A percentile compares a stretch with the other conserved stretches of the same genome.
These are phyloP conservation scores for Leccinum incarnatum DNA, from an alignment of 768 basidiomycete genomes.

Conservation along the genomic window DNA sequence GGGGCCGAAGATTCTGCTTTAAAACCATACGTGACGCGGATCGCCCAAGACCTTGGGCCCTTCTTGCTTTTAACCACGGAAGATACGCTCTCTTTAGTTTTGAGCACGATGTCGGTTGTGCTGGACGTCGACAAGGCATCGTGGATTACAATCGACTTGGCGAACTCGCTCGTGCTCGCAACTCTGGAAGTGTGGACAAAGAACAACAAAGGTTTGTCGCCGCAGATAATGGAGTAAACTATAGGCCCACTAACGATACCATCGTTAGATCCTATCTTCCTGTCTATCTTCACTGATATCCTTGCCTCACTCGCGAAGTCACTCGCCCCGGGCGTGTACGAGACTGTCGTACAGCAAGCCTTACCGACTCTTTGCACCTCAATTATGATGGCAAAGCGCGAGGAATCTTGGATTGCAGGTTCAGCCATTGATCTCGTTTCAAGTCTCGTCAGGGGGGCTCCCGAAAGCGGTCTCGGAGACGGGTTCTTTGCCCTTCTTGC, in stretches of 20 bases:
- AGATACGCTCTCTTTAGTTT: conserved; percentile 83
- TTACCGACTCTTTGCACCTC: conserved; percentile 70
- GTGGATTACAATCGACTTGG: conserved; percentile 70
- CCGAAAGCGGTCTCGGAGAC: conserved; percentile 63
- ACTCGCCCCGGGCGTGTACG: conserved; percentile 57
- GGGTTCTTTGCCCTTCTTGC: conserved; percentile 79
- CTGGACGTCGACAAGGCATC: conserved; percentile 68
- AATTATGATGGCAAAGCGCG: conserved; percentile 52
- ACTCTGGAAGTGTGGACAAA: conserved; percentile 81
- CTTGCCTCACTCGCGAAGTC: conserved; percentile 67
- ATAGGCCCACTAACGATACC: conserved; percentile 1
- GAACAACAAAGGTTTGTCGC: conserved; percentile 71
- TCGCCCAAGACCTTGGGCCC: conserved; percentile 79
- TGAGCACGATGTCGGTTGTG: conserved; percentile 82
- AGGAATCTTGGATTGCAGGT: conserved; percentile 72
- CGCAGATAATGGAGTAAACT: background rate
- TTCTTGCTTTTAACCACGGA: conserved; percentile 79
- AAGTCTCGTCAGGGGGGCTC: conserved; percentile 67
- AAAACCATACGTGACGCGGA: conserved; percentile 63
- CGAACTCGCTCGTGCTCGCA: conserved; percentile 61
- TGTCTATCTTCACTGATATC: conserved; percentile 82
- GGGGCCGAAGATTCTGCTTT: conserved; percentile 56
- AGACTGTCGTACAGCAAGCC: conserved; percentile 67
- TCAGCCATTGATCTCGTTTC: conserved; percentile 82
- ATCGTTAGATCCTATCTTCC: conserved; percentile 78